A percentile compares a stretch with the other conserved stretches of the same genome.
Evolutionary conservation across 495 filamentous ascomycete species (phyloP).

Genomic region (Cryomyces minteri): DNA sequence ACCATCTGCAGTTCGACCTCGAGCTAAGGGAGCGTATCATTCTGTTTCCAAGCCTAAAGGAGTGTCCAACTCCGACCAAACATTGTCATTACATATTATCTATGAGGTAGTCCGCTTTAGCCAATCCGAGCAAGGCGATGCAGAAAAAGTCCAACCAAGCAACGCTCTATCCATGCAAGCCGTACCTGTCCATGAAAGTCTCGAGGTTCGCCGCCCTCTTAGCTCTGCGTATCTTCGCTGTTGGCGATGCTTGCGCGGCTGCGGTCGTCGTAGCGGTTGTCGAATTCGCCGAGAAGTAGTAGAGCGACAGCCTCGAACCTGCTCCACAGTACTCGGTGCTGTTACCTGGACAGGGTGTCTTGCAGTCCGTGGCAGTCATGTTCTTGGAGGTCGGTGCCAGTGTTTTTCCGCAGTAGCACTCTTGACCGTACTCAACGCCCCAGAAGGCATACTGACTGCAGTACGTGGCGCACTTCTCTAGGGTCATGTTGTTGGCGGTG

Average conservation of each 20-base stretch:
- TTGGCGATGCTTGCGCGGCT: background rate
- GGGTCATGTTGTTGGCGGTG: slow-evolving; percentile 6
- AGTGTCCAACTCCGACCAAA: background rate
- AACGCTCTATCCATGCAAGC: background rate
- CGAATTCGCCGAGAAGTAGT: background rate
- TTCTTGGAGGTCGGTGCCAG: background rate
- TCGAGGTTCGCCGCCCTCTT: background rate
- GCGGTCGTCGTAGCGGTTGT: background rate
- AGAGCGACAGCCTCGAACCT: background rate
- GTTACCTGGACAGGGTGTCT: background rate
- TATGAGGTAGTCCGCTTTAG: background rate
- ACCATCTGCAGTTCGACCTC: too few species aligned
- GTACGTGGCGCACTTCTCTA: slow-evolving; percentile 7
- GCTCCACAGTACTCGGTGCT: background rate
- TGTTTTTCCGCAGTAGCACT: slow-evolving; percentile 8
- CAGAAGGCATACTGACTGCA: slow-evolving; percentile 8
- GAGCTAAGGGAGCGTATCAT: background rate
- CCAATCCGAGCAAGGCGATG: background rate
- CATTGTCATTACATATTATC: background rate
- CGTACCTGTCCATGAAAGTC: background rate
- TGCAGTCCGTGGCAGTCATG: background rate
- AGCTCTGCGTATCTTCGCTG: background rate
- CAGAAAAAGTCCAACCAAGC: background rate
- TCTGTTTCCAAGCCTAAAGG: background rate
- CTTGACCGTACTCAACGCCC: slow-evolving; percentile 6